These are phyloP conservation scores for Suillus variegatus DNA, from an alignment of 768 basidiomycete species.

Conservation along the genomic window DNA sequence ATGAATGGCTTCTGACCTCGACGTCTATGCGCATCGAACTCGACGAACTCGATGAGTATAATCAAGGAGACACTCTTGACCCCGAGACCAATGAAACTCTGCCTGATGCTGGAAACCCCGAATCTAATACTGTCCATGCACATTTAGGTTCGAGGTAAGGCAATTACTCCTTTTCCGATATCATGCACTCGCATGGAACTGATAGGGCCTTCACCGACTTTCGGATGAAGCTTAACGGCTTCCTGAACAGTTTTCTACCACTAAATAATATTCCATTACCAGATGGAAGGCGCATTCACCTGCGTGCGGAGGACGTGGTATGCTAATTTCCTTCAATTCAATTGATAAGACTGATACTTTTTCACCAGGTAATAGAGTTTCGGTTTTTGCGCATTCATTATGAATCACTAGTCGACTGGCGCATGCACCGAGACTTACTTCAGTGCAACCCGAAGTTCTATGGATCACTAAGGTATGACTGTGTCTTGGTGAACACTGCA, in stretches of 20 bases:
- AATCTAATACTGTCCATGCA: too few relatives aligned
- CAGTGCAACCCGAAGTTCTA: constrained; percentile 19
- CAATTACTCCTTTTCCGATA: too few relatives aligned
- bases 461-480: constrained; percentile 18
- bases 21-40: constrained; percentile 10
- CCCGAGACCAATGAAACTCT: constrained; percentile 12
- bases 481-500: constrained; percentile 25
- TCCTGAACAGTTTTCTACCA: constrained; percentile 3
- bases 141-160: too few relatives aligned
- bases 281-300: not conserved
- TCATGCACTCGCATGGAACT: not conserved
- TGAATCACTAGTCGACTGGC: constrained; percentile 21
- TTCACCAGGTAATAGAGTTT: not conserved
- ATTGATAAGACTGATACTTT: too few relatives aligned
- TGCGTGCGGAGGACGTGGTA: not conserved
- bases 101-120: too few relatives aligned
- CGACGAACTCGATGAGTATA: constrained; percentile 13
- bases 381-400: constrained; percentile 17
- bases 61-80: constrained; percentile 24
- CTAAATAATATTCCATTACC: not conserved
- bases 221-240: constrained; percentile 8
- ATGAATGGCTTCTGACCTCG: not conserved
- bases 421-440: constrained; percentile 12
- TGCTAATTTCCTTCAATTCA: not conserved
- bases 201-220: constrained; percentile 6